phyloP scores from a whole-genome alignment of 2,329 filamentous ascomycete genomes.

The Apiospora pterosperma region DNA sequence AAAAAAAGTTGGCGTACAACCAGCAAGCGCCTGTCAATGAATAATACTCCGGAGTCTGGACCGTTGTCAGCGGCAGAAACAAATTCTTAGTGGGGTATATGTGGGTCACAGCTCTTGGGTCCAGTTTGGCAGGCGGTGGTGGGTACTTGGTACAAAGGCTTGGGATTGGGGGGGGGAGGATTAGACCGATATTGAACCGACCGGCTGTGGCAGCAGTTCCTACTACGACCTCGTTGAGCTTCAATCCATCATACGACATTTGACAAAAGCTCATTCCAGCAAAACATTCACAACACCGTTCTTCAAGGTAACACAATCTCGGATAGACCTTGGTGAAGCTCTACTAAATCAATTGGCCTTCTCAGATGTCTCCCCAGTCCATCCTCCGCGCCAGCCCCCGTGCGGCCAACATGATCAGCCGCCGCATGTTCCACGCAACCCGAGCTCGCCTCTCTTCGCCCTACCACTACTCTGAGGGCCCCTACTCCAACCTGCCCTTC shows the following conservation, averaged over 20 bases:
- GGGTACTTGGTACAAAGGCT: not conserved
- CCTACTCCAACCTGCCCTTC: conserved; percentile 93
- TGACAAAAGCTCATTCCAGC: not conserved
- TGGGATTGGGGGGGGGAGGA: not conserved
- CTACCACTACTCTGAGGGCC: conserved; percentile 98
- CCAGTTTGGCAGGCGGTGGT: not conserved
- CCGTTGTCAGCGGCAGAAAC: not conserved
- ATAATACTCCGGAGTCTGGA: not conserved
- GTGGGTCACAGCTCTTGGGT: not conserved
- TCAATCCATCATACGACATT: conserved; percentile 1
- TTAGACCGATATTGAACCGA: not conserved
- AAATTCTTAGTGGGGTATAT: not conserved
- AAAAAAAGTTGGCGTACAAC: not conserved
- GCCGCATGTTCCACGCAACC: conserved; percentile 92
- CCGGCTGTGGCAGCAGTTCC: not conserved
- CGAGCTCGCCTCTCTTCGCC: conserved; percentile 81
- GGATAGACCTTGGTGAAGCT: not conserved
- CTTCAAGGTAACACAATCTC: not conserved
- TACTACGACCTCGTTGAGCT: not conserved
- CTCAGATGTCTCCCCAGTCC: conserved; percentile 76
- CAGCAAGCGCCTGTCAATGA: not conserved
- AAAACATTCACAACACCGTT: conserved; percentile 8
- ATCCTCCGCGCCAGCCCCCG: conserved; percentile 54
- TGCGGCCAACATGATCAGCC: conserved; percentile 68
- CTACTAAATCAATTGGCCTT: conserved; percentile 36